A percentile compares a stretch with the other conserved stretches of the same genome.
Evolutionary conservation across 345 rosid genomes (phyloP).

Genomic region (Atalantia buxifolia): DNA sequence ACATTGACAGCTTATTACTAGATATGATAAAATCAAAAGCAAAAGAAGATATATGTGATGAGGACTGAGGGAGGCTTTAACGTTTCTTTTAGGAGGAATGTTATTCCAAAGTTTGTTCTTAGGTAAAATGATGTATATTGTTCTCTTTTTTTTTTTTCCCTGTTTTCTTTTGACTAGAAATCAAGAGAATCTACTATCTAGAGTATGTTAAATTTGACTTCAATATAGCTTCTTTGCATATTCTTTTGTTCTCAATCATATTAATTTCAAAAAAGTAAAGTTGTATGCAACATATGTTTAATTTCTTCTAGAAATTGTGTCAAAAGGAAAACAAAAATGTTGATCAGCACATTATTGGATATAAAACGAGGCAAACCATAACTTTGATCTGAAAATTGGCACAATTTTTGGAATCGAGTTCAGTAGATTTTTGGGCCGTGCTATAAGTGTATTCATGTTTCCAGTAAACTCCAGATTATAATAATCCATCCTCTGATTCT

Average conservation of each 20-base stretch:
- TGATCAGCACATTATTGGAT: no score
- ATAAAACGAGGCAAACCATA: no score
- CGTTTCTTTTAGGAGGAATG: not conserved
- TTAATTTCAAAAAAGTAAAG: not conserved
- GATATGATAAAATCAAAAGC: no score
- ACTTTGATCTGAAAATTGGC: no score
- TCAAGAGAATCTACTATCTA: not conserved
- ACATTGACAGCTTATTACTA: constrained; percentile 10
- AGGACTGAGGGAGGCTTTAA: constrained; percentile 17
- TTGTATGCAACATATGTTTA: not conserved
- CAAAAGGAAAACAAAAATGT: not conserved
- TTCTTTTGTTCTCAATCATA: not conserved
- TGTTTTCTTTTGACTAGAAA: not conserved
- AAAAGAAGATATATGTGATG: constrained; percentile 4
- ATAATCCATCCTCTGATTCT: no score
- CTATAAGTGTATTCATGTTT: no score
- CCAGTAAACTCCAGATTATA: no score
- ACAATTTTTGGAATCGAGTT: no score
- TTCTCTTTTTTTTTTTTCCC: not conserved
- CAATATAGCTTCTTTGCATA: not conserved
- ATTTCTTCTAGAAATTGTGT: not conserved
- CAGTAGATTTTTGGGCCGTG: no score
- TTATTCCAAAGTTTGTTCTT: not conserved
- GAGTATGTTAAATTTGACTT: not conserved
- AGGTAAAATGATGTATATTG: not conserved